Evolutionary conservation across 257 asterid genomes (phyloP).

Genomic region (Solanum lycopersicoides): DNA sequence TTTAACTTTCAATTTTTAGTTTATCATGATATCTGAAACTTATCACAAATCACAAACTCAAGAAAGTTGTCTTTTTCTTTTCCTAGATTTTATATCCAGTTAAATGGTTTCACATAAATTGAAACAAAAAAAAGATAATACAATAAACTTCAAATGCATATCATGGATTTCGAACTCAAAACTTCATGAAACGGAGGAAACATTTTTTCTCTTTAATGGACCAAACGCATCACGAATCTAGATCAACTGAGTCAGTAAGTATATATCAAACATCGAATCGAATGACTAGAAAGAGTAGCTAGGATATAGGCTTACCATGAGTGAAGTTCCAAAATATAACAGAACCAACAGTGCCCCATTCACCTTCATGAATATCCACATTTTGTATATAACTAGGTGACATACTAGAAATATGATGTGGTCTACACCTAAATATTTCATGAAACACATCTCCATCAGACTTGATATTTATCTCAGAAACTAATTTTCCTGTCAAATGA

Average conservation of each 20-base stretch:
- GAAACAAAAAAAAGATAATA: not conserved
- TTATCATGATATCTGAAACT: not conserved
- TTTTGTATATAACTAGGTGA: not conserved
- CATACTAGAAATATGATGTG: not conserved
- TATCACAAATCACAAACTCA: not conserved
- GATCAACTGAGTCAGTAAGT: not conserved
- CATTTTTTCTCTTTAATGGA: not conserved
- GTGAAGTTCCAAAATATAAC: not conserved
- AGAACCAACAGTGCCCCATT: conserved; percentile 6
- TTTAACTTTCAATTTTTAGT: not conserved
- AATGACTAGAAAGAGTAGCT: not conserved
- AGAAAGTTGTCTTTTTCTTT: not conserved
- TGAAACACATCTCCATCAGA: not conserved
- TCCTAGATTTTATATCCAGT: not conserved
- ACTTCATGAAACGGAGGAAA: not conserved
- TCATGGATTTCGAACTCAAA: not conserved
- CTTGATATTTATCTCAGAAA: not conserved
- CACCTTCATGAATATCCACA: not conserved
- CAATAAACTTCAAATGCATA: not conserved
- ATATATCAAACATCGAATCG: not conserved
- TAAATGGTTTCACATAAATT: not conserved
- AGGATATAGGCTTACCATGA: not conserved
- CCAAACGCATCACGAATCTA: not conserved
- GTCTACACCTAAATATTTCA: not conserved
- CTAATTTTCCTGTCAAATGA: not conserved